Percentiles rank a stretch among this genome's conserved stretches.
phyloP scores from a whole-genome alignment of 2,329 filamentous ascomycete genomes.

The Tolypocladium nubicola region DNA sequence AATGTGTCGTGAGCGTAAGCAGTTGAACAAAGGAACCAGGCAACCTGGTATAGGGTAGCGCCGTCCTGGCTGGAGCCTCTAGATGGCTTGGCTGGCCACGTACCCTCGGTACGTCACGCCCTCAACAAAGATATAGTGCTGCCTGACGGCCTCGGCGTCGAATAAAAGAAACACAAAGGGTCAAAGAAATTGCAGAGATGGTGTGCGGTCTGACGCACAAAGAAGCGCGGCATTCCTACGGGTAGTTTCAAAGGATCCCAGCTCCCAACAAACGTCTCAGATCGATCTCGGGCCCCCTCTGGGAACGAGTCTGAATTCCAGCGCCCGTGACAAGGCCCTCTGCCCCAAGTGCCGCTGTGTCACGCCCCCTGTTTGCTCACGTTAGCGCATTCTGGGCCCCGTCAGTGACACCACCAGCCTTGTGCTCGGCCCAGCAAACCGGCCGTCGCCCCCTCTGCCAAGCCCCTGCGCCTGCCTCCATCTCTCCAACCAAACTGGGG shows the following conservation, averaged over 20 bases:
- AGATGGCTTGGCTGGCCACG: constrained; percentile 1
- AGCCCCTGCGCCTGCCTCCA: constrained; percentile 7
- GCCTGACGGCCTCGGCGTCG: background rate
- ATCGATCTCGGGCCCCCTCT: background rate
- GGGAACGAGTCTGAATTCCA: background rate
- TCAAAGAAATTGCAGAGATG: background rate
- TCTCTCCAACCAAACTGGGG: constrained; percentile 1
- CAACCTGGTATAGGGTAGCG: background rate
- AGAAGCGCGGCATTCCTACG: background rate
- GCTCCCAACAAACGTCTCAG: background rate
- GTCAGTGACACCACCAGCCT: background rate
- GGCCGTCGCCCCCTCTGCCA: background rate
- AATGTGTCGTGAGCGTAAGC: background rate
- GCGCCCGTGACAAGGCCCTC: background rate
- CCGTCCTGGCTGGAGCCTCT: background rate
- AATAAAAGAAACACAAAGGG: background rate
- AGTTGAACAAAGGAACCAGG: background rate
- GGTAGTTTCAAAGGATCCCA: background rate
- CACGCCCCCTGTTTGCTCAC: background rate
- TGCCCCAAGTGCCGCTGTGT: background rate
- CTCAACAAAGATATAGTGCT: background rate
- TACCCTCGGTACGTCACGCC: constrained; percentile 2
- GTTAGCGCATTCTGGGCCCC: background rate
- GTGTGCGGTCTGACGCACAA: background rate
- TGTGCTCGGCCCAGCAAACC: background rate